Conservation (phyloP, 345 rosid genomes). For the Acer negundo region DNA sequence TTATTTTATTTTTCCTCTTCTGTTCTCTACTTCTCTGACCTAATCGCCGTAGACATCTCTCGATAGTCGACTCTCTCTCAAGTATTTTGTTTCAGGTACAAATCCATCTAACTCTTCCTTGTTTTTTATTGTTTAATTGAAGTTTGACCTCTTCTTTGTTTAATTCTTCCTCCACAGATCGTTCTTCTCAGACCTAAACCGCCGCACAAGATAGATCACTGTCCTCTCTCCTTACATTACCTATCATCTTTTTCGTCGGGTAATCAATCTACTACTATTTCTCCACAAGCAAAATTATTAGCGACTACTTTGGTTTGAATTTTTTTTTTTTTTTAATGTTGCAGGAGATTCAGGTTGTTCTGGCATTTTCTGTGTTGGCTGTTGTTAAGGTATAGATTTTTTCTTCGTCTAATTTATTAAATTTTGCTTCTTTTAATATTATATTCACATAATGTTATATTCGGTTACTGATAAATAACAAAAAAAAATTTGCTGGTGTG, state of each 20-base stretch:
- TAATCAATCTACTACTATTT: constrained; percentile 1
- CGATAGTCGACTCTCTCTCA: too few species aligned
- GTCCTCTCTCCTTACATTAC: constrained; percentile 51
- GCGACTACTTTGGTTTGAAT: neutral
- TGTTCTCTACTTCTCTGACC: too few species aligned
- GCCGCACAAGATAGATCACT: too few species aligned
- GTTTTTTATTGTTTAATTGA: too few species aligned
- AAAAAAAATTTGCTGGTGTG: neutral
- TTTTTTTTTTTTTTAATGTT: constrained; percentile 7
- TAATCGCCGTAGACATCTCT: too few species aligned
- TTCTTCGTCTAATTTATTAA: neutral
- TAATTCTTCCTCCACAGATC: too few species aligned
- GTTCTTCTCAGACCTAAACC: too few species aligned
- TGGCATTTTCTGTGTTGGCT: constrained; percentile 55
- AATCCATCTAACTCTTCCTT: too few species aligned
- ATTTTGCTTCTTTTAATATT: neutral
- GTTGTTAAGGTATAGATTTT: constrained; percentile 53
- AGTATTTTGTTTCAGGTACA: too few species aligned
- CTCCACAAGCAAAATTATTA: neutral
- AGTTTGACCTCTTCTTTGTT: too few species aligned
- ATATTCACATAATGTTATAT: too few species aligned
- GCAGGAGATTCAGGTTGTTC: constrained; percentile 85
- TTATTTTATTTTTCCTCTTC: too few species aligned
- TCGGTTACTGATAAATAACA: neutral
- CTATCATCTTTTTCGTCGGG: constrained; percentile 50